A percentile compares a stretch with the other conserved stretches of the same genome.
Conservation (phyloP, 1,139 yeast genomes). For the Kodamaea arcana region DNA sequence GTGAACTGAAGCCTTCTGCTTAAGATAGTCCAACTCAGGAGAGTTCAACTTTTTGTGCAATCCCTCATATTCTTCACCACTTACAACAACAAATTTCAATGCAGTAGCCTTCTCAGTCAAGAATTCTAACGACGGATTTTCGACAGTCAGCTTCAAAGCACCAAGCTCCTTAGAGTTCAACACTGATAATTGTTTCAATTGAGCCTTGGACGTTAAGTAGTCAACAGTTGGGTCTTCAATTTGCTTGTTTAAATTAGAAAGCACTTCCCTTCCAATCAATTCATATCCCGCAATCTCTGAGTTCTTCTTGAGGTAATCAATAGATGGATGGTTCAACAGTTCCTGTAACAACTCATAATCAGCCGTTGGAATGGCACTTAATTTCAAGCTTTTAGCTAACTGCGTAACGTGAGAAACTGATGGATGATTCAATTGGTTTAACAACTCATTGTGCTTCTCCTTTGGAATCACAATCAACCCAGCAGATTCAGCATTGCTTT, state of each 20-base stretch:
- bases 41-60: constrained; percentile 4
- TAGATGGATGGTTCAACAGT: constrained; percentile 6
- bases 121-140: constrained; percentile 18
- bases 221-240: constrained; percentile 22
- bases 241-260: constrained; percentile 5
- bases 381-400: background rate
- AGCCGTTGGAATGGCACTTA: constrained; percentile 4
- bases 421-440: constrained; percentile 10
- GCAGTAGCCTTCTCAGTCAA: constrained; percentile 16
- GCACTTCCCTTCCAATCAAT: constrained; percentile 3
- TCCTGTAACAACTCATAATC: constrained; percentile 4
- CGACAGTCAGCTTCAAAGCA: constrained; percentile 12
- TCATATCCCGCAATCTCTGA: constrained; percentile 6
- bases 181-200: constrained; percentile 7
- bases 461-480: constrained; percentile 19
- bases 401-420: constrained; percentile 7
- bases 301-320: constrained; percentile 9
- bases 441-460: constrained; percentile 11
- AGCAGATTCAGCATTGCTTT: constrained; percentile 26
- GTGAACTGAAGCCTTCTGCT: constrained; percentile 16
- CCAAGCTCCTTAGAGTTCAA: constrained; percentile 9
- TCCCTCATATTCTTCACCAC: constrained; percentile 15
- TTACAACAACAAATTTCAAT: constrained; percentile 17
- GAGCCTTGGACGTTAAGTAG: constrained; percentile 17
- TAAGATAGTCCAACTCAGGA: constrained; percentile 13